Evolutionary conservation across 2,329 filamentous ascomycete genomes (phyloP).

Genomic region (Penicillium capsulatum): DNA sequence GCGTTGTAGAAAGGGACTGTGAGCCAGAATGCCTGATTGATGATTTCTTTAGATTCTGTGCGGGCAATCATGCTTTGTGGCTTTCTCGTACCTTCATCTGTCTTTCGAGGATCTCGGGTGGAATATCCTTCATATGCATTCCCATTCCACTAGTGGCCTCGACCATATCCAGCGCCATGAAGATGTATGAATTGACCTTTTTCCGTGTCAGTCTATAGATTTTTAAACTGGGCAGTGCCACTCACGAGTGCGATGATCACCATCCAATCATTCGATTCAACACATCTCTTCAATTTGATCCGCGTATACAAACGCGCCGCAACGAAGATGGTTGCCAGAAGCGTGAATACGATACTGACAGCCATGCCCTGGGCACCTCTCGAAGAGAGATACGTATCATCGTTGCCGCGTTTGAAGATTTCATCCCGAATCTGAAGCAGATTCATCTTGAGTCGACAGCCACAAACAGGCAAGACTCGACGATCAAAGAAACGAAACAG

Average conservation of each 20-base stretch:
- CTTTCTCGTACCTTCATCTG: slow-evolving; percentile 31
- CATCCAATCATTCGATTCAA: slow-evolving; percentile 39
- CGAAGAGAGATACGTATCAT: slow-evolving; percentile 20
- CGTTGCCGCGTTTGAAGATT: slow-evolving; percentile 16
- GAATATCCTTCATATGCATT: slow-evolving; percentile 31
- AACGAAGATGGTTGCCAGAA: slow-evolving; percentile 29
- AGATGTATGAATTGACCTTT: slow-evolving; percentile 32
- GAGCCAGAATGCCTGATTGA: slow-evolving; percentile 38
- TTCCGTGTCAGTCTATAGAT: neutral
- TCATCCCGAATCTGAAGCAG: slow-evolving; percentile 15
- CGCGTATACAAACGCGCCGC: slow-evolving; percentile 32
- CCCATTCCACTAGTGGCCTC: slow-evolving; percentile 37
- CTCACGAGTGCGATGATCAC: slow-evolving; percentile 33
- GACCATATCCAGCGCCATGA: slow-evolving; percentile 34
- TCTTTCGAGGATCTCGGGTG: slow-evolving; percentile 23
- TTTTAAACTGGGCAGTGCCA: neutral
- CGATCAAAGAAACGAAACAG: too few species aligned
- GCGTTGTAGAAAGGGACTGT: slow-evolving; percentile 39
- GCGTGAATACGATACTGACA: slow-evolving; percentile 32
- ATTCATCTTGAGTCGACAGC: slow-evolving; percentile 14
- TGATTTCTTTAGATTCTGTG: too few species aligned
- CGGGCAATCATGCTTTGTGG: neutral
- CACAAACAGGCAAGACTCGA: too few species aligned
- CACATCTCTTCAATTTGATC: slow-evolving; percentile 27
- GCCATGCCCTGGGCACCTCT: slow-evolving; percentile 26